Evolutionary conservation across 352 stramenopile species (phyloP).

Genomic region (Globisporangium rhizosaccharum): DNA sequence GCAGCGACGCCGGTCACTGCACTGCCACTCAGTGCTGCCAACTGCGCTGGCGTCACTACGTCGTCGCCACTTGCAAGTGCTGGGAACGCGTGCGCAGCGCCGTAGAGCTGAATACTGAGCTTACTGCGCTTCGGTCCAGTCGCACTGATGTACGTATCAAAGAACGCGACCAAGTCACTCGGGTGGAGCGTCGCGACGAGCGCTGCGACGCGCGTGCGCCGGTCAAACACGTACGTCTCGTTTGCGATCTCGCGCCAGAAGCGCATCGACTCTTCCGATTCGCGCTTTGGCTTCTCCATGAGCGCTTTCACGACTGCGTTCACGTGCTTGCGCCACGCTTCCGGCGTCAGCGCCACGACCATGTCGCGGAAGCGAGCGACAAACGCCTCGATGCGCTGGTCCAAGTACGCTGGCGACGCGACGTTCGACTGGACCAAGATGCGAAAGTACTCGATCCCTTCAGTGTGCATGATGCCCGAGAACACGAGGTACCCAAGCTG

Average conservation of each 20-base stretch:
- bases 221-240: constrained; percentile 70
- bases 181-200: constrained; percentile 24
- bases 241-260: constrained; percentile 59
- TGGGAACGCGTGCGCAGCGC: constrained; percentile 36
- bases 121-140: constrained; percentile 28
- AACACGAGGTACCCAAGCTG: constrained; percentile 74
- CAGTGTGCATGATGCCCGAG: constrained; percentile 33
- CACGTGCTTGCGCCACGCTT: constrained; percentile 46
- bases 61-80: constrained; percentile 10
- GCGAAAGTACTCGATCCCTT: constrained; percentile 57
- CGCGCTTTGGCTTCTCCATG: constrained; percentile 57
- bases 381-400: constrained; percentile 73
- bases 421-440: constrained; percentile 79
- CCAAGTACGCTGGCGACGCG: constrained; percentile 49
- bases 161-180: constrained; percentile 59
- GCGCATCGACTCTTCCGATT: constrained; percentile 64
- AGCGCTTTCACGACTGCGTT: constrained; percentile 58
- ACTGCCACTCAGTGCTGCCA: background rate
- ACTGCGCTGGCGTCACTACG: constrained; percentile 1
- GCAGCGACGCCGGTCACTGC: constrained; percentile 19
- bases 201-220: constrained; percentile 11
- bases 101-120: constrained; percentile 53
- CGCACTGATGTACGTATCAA: constrained; percentile 41
- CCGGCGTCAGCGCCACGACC: constrained; percentile 19
- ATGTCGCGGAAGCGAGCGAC: constrained; percentile 29